Evolutionary conservation across 345 rosid genomes (phyloP).

Genomic region (Hibiscus trionum): DNA sequence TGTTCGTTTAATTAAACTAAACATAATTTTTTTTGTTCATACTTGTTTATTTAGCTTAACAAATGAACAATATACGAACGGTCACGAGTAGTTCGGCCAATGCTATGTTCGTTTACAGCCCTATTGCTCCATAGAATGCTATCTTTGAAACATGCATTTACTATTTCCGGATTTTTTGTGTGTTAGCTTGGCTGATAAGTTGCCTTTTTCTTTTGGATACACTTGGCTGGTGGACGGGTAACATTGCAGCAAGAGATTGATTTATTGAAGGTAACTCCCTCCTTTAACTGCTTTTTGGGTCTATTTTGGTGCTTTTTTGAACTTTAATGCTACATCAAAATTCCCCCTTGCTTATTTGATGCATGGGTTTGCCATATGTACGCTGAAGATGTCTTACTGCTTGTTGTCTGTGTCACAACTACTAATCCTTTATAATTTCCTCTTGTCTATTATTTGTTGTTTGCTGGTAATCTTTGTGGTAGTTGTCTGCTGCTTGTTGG

Average conservation of each 20-base stretch:
- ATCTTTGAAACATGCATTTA: background rate
- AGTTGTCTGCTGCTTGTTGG: background rate
- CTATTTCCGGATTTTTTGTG: background rate
- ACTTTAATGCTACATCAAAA: background rate
- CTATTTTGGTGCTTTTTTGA: background rate
- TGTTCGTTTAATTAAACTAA: no score
- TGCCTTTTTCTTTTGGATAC: conserved; percentile 28
- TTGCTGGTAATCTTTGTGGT: background rate
- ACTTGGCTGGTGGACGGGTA: conserved; percentile 20
- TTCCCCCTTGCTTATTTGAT: background rate
- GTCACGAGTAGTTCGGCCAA: no score
- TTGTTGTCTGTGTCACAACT: background rate
- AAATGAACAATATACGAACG: no score
- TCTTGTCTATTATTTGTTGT: background rate
- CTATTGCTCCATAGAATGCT: background rate
- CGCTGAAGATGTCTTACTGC: background rate
- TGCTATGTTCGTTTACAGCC: no score
- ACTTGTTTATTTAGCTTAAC: no score
- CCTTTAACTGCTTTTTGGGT: background rate
- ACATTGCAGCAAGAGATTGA: conserved; percentile 95
- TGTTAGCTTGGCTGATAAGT: conserved; percentile 28
- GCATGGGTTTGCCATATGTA: background rate
- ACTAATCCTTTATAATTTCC: background rate
- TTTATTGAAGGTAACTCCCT: conserved; percentile 69
- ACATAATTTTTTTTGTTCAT: no score